phyloP scores from a whole-genome alignment of 768 basidiomycete species.

The Collybia sordida region DNA sequence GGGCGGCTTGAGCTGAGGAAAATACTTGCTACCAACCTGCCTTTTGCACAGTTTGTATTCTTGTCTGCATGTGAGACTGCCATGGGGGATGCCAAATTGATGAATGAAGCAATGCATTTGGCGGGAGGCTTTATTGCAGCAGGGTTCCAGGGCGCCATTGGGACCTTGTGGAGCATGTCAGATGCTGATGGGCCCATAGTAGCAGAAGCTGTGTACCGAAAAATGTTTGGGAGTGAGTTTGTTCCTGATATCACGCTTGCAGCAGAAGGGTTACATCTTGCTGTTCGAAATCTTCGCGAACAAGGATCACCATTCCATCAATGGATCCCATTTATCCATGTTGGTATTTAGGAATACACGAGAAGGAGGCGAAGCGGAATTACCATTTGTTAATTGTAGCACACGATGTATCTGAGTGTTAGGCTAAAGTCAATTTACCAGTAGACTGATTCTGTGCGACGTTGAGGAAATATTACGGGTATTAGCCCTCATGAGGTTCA shows the following conservation, averaged over 20 bases:
- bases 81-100: conserved; percentile 12
- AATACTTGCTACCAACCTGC: conserved; percentile 16
- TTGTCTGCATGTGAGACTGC: conserved; percentile 27
- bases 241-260: conserved; percentile 4
- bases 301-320: too few relatives aligned
- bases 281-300: conserved; percentile 5
- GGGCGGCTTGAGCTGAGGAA: conserved; percentile 21
- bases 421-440: too few relatives aligned
- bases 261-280: conserved; percentile 13
- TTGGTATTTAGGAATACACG: too few relatives aligned
- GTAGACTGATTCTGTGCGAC: too few relatives aligned
- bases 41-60: conserved; percentile 31
- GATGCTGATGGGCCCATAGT: conserved; percentile 14
- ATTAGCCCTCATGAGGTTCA: too few relatives aligned
- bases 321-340: too few relatives aligned
- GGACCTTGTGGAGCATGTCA: conserved; percentile 20
- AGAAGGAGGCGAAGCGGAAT: too few relatives aligned
- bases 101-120: conserved; percentile 32
- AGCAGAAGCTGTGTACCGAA: conserved; percentile 8
- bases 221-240: conserved; percentile 5
- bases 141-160: conserved; percentile 22
- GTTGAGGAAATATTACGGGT: too few relatives aligned
- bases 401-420: too few relatives aligned
- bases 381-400: too few relatives aligned
- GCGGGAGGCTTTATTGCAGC: conserved; percentile 26